Evolutionary conservation across 1,284 basidiomycete genomes (phyloP).

Genomic region (Tylopilus orsonianus): DNA sequence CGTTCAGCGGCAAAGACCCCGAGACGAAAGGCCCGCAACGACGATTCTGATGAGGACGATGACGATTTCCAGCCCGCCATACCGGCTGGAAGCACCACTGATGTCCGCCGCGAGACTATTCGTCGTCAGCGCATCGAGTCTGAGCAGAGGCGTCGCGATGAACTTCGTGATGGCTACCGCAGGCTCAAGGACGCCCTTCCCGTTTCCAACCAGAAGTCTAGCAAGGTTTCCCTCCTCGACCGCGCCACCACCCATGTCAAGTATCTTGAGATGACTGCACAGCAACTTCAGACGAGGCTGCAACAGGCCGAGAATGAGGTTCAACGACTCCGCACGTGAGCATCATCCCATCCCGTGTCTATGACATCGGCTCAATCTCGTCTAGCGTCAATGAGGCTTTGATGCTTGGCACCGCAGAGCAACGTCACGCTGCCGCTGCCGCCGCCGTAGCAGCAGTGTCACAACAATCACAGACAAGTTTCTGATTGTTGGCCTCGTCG

Average conservation of each 20-base stretch:
- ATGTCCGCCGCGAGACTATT: conserved; percentile 77
- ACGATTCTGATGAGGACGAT: conserved; percentile 63
- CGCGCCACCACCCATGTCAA: conserved; percentile 79
- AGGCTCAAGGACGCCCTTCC: conserved; percentile 84
- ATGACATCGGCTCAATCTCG: conserved; percentile 5
- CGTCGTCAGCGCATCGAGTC: conserved; percentile 85
- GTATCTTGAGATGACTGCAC: conserved; percentile 74
- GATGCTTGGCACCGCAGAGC: conserved; percentile 78
- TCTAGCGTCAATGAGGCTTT: conserved; percentile 78
- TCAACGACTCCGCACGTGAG: conserved; percentile 63
- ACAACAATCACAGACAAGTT: conserved; percentile 41
- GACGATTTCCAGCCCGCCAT: conserved; percentile 61
- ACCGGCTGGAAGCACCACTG: conserved; percentile 41
- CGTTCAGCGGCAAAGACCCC: conserved; percentile 48
- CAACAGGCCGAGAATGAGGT: conserved; percentile 76
- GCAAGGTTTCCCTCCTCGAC: conserved; percentile 84
- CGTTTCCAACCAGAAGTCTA: conserved; percentile 82
- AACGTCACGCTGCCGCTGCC: conserved; percentile 60
- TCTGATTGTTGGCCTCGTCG: conserved; percentile 44
- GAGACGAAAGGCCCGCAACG: conserved; percentile 53
- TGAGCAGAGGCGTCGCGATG: conserved; percentile 82
- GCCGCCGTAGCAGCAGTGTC: conserved; percentile 53
- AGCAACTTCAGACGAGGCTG: conserved; percentile 69
- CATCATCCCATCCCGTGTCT: neutral
- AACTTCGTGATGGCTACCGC: conserved; percentile 84